Conservation (phyloP, 257 asterid species). For the Solanum habrochaites region DNA sequence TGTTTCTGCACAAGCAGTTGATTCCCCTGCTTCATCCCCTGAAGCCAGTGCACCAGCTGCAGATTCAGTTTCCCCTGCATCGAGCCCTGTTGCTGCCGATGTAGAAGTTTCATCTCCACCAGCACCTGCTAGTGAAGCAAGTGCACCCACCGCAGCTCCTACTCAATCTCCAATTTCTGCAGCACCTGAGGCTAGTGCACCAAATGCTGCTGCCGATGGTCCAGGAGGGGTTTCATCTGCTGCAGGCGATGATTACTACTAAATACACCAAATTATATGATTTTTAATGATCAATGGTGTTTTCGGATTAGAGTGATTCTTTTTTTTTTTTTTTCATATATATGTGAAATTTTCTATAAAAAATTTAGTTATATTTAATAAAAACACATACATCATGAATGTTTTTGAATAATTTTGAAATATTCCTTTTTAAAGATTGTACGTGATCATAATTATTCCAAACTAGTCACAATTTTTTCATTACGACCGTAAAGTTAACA, state of each 20-base stretch:
- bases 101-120: slow-evolving; percentile 35
- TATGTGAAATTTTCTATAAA: background rate
- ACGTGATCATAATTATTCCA: background rate
- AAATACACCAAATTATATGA: background rate
- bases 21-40: slow-evolving; percentile 3
- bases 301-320: background rate
- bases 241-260: background rate
- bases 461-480: background rate
- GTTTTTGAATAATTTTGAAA: background rate
- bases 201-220: background rate
- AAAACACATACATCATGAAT: background rate
- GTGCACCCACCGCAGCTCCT: background rate
- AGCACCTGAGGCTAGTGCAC: slow-evolving; percentile 23
- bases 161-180: background rate
- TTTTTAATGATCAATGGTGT: background rate
- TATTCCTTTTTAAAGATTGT: background rate
- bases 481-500: background rate
- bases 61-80: background rate
- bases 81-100: slow-evolving; percentile 10
- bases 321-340: background rate
- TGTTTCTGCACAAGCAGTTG: slow-evolving; percentile 9
- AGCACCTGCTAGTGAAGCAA: slow-evolving; percentile 11
- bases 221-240: background rate
- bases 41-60: background rate
- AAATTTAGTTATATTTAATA: background rate